Base-by-base conservation (phyloP, 2,329 filamentous ascomycete species). In the Boeremia lycopersici region DNA sequence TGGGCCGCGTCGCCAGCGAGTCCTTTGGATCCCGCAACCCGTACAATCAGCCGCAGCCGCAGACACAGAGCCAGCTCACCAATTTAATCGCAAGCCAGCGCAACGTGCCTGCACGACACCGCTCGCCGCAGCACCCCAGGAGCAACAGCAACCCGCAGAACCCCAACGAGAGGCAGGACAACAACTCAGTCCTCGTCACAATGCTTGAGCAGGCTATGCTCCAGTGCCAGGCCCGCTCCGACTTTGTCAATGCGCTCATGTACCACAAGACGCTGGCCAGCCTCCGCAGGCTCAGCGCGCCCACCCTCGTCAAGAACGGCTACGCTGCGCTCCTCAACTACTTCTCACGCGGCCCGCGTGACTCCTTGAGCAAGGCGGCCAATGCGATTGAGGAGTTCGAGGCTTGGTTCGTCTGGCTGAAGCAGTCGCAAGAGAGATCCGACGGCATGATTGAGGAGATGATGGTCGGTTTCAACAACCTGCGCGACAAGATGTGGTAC, bases 401-500 rank as follows among this genome's bases (percentile, higher is more conserved):
- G 61, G 88, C 88, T 3, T 91, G 89, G 89, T 84, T 93, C 29
- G 86, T 93, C 11, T 92, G 89, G 85, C 81, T 96, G 17, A 91
- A 91, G 68, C 89, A 91, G 63, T 91, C 88, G 23, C 87, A 93
- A 66, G 89, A 91, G 66, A 85, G 89, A 3, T 87, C 92, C 42
- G 90, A 93, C 65, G 83, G 82, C 2, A 83, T 86, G 11, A 87
- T 93, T 31, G 88, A 91, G 35, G 82, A 85, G 5, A 90, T 91
- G 84, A 89, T 91, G 82, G 81, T 82, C 54, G 85, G 86, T 5
- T 81, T 95, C 33, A 85, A 87, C 53, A 87, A 89, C 19, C 81
- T 97, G 34, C 86, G 95, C 36, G 90, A 96, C 73, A 98, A 98
- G 80, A 96, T 98, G 90, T 99, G 95, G 95, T 99, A 96, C 72